Conservation (phyloP, 192 early-diverging fungal species). For the Backusella westeae region DNA sequence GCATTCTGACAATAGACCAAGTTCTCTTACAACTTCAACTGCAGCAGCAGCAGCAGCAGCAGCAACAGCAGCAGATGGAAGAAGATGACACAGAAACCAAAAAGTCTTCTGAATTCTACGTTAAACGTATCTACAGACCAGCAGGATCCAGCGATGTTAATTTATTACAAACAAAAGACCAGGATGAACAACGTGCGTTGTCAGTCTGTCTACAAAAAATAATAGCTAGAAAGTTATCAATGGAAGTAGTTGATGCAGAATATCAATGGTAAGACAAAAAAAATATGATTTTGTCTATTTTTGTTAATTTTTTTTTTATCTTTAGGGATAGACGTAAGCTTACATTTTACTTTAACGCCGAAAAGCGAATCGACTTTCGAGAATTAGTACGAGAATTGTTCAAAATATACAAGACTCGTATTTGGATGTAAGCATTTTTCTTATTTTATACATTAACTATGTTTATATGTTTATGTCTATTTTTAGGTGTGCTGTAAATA, state of each 20-base stretch:
- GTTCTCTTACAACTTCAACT: slow-evolving; percentile 39
- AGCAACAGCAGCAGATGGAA: slow-evolving; percentile 30
- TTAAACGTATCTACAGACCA: slow-evolving; percentile 86
- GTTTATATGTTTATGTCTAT: not conserved
- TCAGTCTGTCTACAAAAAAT: slow-evolving; percentile 85
- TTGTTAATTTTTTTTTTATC: not conserved
- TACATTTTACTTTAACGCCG: slow-evolving; percentile 95
- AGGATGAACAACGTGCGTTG: slow-evolving; percentile 89
- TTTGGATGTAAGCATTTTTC: slow-evolving; percentile 78
- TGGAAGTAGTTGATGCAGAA: slow-evolving; percentile 95
- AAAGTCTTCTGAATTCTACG: slow-evolving; percentile 34
- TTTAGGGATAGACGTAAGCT: slow-evolving; percentile 92
- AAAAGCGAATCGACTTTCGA: slow-evolving; percentile 92
- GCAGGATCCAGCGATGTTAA: slow-evolving; percentile 78
- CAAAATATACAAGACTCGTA: slow-evolving; percentile 96
- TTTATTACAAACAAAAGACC: slow-evolving; percentile 71
- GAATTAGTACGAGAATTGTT: slow-evolving; percentile 95
- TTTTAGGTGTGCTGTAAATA: slow-evolving; percentile 13
- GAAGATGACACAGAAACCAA: slow-evolving; percentile 24
- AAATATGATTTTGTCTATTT: not conserved
- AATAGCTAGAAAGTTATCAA: slow-evolving; percentile 83
- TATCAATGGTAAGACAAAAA: slow-evolving; percentile 69
- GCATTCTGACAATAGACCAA: slow-evolving; percentile 56
- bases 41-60: slow-evolving; percentile 29
- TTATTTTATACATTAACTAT: not conserved